Evolutionary conservation across 129 eudicot species (phyloP), one percentile per base, ranked within the genome.

Genomic region (Escallonia herrerae): DNA sequence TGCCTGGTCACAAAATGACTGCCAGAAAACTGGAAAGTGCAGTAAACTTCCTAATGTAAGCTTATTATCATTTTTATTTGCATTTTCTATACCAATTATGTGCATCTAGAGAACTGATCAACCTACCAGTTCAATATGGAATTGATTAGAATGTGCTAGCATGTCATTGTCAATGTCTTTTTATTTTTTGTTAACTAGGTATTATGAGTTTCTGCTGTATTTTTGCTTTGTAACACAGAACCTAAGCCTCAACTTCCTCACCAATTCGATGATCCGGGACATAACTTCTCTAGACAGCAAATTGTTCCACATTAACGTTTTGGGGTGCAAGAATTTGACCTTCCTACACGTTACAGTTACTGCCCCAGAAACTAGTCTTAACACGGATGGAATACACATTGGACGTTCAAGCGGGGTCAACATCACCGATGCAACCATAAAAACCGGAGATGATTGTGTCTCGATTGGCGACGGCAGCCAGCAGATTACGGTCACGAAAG

Each of bases 371-470:
- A 8, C 47, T 43, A 78, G 82, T 71, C 70, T 71, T 3, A 78
- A 78, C 78, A 78, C 82, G 2, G 82, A 78, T 15, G 82, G 86
- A 7, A 81, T 81, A 60, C 81, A 64, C 64, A 70, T 76, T 44
- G 82, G 77, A 2, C 51, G 64, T 15, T 63, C 79, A 2, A 56
- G 4, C 40, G 72, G 62, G 3, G 68, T 72, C 58, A 49, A 67
- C 8, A 64, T 83, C 11, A 44, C 56, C 2, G 67, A 56, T 5
- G n/a, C 76, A 3, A 8, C 10, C 6, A 72, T 77, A 1, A 4
- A 59, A 9, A 74, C 81, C 2, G 79, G 84, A 37, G 79, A 77
- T 41, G 79, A 79, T 48, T 81, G 86, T 60, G 43, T 81, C 12
- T 69, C 82, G 55, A 64, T 81, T 50, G 80, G 80, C 1, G 78